These are phyloP conservation scores for Hymenoscyphus linearis DNA, from an alignment of 2,329 filamentous ascomycete genomes.

Conservation along the genomic window DNA sequence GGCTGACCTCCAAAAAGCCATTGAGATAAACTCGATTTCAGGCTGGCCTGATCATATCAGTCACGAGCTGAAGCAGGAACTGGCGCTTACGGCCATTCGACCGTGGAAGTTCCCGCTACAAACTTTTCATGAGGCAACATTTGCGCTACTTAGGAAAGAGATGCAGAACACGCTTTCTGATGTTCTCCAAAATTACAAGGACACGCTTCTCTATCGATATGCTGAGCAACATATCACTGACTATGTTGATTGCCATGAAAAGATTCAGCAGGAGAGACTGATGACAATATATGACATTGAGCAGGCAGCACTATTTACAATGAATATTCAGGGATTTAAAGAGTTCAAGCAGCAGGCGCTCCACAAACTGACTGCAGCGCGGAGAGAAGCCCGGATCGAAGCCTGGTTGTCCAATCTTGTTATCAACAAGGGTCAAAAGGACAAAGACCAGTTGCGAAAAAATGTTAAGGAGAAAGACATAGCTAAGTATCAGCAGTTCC, in stretches of 20 bases:
- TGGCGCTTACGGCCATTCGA: constrained; percentile 51
- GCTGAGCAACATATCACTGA: too few species aligned
- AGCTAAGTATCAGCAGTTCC: constrained; percentile 48
- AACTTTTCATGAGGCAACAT: constrained; percentile 38
- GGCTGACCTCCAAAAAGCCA: constrained; percentile 46
- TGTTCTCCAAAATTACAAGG: constrained; percentile 7
- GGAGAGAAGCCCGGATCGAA: constrained; percentile 46
- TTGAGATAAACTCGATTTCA: constrained; percentile 45
- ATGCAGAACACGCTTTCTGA: constrained; percentile 25
- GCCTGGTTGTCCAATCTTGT: constrained; percentile 30
- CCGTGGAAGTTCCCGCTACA: constrained; percentile 53
- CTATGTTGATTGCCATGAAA: too few species aligned
- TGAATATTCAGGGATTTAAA: constrained; percentile 35
- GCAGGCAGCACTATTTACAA: constrained; percentile 13
- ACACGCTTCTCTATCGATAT: constrained; percentile 8
- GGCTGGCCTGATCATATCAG: constrained; percentile 56
- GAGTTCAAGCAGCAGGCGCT: constrained; percentile 43
- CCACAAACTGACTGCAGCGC: constrained; percentile 40
- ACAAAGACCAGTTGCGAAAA: constrained; percentile 2
- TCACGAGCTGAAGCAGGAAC: constrained; percentile 52
- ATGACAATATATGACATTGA: constrained; percentile 14
- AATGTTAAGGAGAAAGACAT: constrained; percentile 12
- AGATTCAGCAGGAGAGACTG: too few species aligned
- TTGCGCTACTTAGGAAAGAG: constrained; percentile 40
- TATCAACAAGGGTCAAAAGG: neutral